Conservation (phyloP, 345 rosid genomes). For the Pugionium cornutum region DNA sequence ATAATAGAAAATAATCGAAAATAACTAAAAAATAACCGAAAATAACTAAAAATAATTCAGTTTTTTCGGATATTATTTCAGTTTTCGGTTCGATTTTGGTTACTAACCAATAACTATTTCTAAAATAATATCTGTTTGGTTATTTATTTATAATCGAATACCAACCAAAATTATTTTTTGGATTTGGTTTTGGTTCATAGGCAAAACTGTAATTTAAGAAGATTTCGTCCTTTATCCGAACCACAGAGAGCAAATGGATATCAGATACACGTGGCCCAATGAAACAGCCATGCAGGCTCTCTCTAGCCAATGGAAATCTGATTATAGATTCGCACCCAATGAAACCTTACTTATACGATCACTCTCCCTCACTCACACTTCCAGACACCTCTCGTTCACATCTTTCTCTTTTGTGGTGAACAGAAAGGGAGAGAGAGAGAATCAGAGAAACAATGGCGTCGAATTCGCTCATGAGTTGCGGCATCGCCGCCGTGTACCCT, state of each 20-base stretch:
- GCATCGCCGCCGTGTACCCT: conserved; percentile 71
- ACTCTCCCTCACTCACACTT: conserved; percentile 31
- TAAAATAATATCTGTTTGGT: too few relatives aligned
- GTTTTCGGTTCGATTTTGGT: too few relatives aligned
- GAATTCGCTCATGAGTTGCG: conserved; percentile 77
- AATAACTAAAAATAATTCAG: too few relatives aligned
- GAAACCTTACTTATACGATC: conserved; percentile 36
- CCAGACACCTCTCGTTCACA: conserved; percentile 32
- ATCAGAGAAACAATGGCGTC: conserved; percentile 54
- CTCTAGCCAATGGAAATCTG: conserved; percentile 63
- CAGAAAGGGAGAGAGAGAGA: conserved; percentile 8
- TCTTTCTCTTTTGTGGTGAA: not conserved
- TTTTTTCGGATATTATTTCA: too few relatives aligned
- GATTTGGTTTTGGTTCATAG: too few relatives aligned
- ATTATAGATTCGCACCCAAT: conserved; percentile 51
- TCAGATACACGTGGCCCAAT: conserved; percentile 72
- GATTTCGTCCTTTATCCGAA: conserved; percentile 20
- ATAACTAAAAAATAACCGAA: too few relatives aligned
- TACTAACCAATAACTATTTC: too few relatives aligned
- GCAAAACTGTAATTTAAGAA: not conserved
- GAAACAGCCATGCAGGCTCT: conserved; percentile 21
- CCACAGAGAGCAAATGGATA: conserved; percentile 37
- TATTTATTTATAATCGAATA: too few relatives aligned
- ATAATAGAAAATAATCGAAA: too few relatives aligned
- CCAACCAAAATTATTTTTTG: too few relatives aligned